A percentile compares a stretch with the other conserved stretches of the same genome.
These are phyloP conservation scores for Clohesyomyces aquaticus DNA, from an alignment of 495 filamentous ascomycete genomes.

Conservation along the genomic window DNA sequence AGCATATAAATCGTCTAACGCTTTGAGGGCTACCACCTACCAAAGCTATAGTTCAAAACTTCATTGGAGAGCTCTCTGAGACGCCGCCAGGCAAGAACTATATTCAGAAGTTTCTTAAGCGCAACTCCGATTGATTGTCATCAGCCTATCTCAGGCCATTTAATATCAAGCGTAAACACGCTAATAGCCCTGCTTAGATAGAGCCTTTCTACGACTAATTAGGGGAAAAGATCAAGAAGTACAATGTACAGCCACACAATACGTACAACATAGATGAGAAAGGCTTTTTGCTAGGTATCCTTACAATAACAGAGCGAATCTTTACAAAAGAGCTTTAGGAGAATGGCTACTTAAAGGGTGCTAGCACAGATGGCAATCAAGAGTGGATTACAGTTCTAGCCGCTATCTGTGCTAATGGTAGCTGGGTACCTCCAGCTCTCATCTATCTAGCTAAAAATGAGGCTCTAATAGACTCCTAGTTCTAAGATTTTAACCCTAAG, in stretches of 20 bases:
- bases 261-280: slow-evolving; percentile 41
- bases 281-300: slow-evolving; percentile 36
- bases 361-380: slow-evolving; percentile 15
- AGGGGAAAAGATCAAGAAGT: slow-evolving; percentile 30
- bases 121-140: neutral
- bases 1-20: neutral
- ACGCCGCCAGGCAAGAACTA: neutral
- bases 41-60: neutral
- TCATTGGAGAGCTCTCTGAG: neutral
- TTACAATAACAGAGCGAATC: slow-evolving; percentile 10
- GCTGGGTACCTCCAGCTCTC: slow-evolving; percentile 14
- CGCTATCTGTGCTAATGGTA: slow-evolving; percentile 28
- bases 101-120: neutral
- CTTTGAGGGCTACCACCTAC: neutral
- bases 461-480: slow-evolving; percentile 19
- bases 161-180: neutral
- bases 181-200: neutral
- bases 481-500: slow-evolving; percentile 16
- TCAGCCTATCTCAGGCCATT: neutral
- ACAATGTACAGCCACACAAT: slow-evolving; percentile 27
- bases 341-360: slow-evolving; percentile 12
- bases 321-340: slow-evolving; percentile 5
- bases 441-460: slow-evolving; percentile 22
- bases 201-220: neutral
- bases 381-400: slow-evolving; percentile 25